Evolutionary conservation across 768 basidiomycete genomes (phyloP).

Genomic region (Boletus tomentosulus): DNA sequence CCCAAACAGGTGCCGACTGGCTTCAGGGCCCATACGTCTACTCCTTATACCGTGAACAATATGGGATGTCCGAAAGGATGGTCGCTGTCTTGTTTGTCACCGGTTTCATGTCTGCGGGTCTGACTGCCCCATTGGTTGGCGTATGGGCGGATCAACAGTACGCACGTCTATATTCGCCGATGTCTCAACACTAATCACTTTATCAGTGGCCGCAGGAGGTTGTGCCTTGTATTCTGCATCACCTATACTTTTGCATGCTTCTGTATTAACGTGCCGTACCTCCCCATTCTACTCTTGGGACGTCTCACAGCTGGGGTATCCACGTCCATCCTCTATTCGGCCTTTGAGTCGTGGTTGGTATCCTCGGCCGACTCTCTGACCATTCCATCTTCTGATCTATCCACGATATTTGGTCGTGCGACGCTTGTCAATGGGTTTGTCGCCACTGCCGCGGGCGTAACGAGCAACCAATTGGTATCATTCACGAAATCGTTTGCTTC

Average conservation of each 20-base stretch:
- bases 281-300: constrained; percentile 60
- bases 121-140: constrained; percentile 67
- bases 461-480: constrained; percentile 61
- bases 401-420: constrained; percentile 67
- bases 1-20: constrained; percentile 63
- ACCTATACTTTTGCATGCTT: constrained; percentile 58
- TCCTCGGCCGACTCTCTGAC: constrained; percentile 51
- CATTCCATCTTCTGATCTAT: constrained; percentile 55
- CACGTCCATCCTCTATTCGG: constrained; percentile 72
- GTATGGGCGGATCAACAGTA: constrained; percentile 75
- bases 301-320: constrained; percentile 68
- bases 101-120: constrained; percentile 66
- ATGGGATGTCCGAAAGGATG: constrained; percentile 54
- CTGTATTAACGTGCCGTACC: constrained; percentile 51
- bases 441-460: constrained; percentile 62
- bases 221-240: constrained; percentile 71
- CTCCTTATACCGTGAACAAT: constrained; percentile 68
- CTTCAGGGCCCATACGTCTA: constrained; percentile 79
- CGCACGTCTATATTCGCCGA: neutral
- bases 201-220: constrained; percentile 56
- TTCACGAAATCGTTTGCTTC: constrained; percentile 48
- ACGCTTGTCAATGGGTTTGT: constrained; percentile 72
- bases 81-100: constrained; percentile 76
- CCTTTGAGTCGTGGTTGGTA: constrained; percentile 76
- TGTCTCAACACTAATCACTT: neutral